Conservation (phyloP, 352 stramenopile species). For the Achlya hypogyna region DNA sequence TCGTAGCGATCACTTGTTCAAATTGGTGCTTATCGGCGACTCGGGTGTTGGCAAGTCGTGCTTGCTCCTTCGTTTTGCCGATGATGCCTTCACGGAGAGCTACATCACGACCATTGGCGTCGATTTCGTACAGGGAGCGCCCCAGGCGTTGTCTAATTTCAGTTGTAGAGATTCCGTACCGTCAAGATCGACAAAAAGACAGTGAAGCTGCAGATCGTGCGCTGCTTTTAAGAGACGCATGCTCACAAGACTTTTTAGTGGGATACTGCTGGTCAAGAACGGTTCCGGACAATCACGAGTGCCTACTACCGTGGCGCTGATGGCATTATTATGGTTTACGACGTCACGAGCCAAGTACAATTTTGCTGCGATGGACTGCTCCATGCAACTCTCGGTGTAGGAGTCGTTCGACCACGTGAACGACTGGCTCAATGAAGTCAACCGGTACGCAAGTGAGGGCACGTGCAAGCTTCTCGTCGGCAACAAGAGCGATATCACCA, state of each 20-base stretch:
- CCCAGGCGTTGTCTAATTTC: conserved; percentile 18
- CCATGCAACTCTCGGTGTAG: background rate
- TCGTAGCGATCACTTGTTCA: conserved; percentile 93
- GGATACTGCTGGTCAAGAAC: conserved; percentile 98
- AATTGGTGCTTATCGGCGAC: conserved; percentile 97
- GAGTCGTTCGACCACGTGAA: conserved; percentile 98
- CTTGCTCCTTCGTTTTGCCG: conserved; percentile 94
- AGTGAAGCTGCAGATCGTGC: conserved; percentile 96
- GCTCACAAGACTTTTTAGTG: conserved; percentile 44
- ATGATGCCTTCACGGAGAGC: conserved; percentile 97
- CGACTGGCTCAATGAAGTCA: conserved; percentile 95
- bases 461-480: conserved; percentile 96
- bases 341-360: conserved; percentile 91
- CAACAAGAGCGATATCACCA: conserved; percentile 96
- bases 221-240: conserved; percentile 22
- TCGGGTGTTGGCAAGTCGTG: conserved; percentile 98
- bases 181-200: conserved; percentile 99
- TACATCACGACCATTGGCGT: conserved; percentile 95
- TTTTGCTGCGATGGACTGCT: background rate
- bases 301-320: conserved; percentile 98
- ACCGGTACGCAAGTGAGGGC: conserved; percentile 94
- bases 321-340: conserved; percentile 98
- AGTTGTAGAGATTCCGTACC: conserved; percentile 86
- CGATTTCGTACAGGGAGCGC: conserved; percentile 80
- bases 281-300: conserved; percentile 98